A percentile compares a stretch with the other conserved stretches of the same genome.
phyloP scores from a whole-genome alignment of 2,329 filamentous ascomycete genomes.

The Mariannaea sp. region DNA sequence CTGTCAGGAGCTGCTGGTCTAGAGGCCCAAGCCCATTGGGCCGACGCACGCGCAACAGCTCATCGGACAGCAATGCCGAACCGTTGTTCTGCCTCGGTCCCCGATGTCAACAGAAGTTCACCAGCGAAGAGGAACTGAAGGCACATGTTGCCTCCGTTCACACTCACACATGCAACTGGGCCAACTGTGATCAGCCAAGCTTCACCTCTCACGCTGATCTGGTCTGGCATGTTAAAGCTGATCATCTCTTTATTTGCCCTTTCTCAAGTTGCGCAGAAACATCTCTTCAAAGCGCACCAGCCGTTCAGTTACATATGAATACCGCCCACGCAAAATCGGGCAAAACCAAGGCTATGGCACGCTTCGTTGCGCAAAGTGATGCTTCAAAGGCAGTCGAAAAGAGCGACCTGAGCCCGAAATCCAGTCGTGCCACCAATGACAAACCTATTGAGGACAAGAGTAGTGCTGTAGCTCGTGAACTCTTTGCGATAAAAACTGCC shows the following conservation, averaged over 20 bases:
- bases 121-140: slow-evolving; percentile 31
- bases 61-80: slow-evolving; percentile 15
- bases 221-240: slow-evolving; percentile 50
- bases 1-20: slow-evolving; percentile 22
- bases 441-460: background rate
- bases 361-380: slow-evolving; percentile 16
- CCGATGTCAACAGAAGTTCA: slow-evolving; percentile 35
- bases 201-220: slow-evolving; percentile 47
- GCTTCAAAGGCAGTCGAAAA: background rate
- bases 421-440: background rate
- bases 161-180: slow-evolving; percentile 48
- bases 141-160: slow-evolving; percentile 37
- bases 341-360: slow-evolving; percentile 36
- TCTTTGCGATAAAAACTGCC: slow-evolving; percentile 36
- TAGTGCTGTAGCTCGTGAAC: slow-evolving; percentile 5
- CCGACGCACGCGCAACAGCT: slow-evolving; percentile 17
- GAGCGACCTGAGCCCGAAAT: background rate
- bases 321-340: slow-evolving; percentile 41
- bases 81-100: slow-evolving; percentile 37
- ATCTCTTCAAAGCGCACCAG: slow-evolving; percentile 42
- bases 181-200: slow-evolving; percentile 41
- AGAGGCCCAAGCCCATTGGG: slow-evolving; percentile 35
- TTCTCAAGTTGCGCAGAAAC: slow-evolving; percentile 45
- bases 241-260: slow-evolving; percentile 51
- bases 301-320: slow-evolving; percentile 46